A percentile compares a stretch with the other conserved stretches of the same genome.
Conservation (phyloP, 129 eudicot genomes). For the Chrysanthemum makinoi region DNA sequence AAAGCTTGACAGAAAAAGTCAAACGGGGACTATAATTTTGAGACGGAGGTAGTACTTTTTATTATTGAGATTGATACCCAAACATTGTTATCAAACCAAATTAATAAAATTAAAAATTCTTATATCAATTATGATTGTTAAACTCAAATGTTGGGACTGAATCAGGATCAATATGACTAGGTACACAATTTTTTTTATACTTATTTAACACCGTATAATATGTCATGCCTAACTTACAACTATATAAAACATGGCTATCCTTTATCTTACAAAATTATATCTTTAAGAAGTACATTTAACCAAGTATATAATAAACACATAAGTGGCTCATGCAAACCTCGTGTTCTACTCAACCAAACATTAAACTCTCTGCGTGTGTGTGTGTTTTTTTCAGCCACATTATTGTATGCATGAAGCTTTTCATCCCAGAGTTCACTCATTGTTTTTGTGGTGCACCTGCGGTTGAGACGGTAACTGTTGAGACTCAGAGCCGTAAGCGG, state of each 20-base stretch:
- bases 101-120: too few relatives aligned
- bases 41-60: too few relatives aligned
- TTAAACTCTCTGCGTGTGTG: not conserved
- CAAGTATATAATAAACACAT: constrained; percentile 17
- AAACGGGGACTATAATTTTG: too few relatives aligned
- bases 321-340: constrained; percentile 18
- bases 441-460: constrained; percentile 28
- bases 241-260: not conserved
- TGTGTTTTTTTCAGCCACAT: too few relatives aligned
- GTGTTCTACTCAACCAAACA: constrained; percentile 14
- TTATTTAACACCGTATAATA: not conserved
- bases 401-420: constrained; percentile 26
- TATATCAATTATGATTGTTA: too few relatives aligned
- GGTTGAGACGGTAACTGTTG: constrained; percentile 20
- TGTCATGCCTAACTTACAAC: not conserved
- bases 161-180: too few relatives aligned
- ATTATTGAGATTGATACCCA: too few relatives aligned
- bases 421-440: constrained; percentile 27
- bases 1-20: too few relatives aligned
- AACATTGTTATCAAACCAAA: too few relatives aligned
- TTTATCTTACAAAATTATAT: not conserved
- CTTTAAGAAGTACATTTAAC: constrained; percentile 12
- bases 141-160: too few relatives aligned
- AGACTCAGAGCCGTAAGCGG: constrained; percentile 15
- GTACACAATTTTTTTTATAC: too few relatives aligned